phyloP scores from a whole-genome alignment of 2,329 filamentous ascomycete genomes.

The Endothia cerciana region DNA sequence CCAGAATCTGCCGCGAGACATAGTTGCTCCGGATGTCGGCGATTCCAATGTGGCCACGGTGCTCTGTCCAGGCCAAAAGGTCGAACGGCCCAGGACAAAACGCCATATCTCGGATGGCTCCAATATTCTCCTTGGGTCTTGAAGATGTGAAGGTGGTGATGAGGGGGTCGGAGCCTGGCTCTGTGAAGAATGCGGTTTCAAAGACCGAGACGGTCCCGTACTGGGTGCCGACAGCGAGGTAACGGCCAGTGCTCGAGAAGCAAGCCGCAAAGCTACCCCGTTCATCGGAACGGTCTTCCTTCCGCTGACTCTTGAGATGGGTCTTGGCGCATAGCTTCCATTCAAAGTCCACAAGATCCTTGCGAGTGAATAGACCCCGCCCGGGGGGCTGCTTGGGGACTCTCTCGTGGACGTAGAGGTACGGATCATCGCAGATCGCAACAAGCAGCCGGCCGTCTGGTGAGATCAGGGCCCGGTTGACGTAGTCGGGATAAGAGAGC shows the following conservation, averaged over 20 bases:
- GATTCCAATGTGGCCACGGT: constrained; percentile 75
- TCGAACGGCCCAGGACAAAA: constrained; percentile 92
- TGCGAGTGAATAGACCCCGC: constrained; percentile 31
- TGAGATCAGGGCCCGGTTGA: constrained; percentile 94
- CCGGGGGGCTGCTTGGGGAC: constrained; percentile 41
- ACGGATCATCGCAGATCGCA: constrained; percentile 85
- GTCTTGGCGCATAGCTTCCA: constrained; percentile 59
- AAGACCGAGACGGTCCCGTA: constrained; percentile 80
- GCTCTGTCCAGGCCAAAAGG: constrained; percentile 91
- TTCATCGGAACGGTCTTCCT: constrained; percentile 57
- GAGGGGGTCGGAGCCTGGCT: constrained; percentile 60
- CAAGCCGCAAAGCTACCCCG: constrained; percentile 77
- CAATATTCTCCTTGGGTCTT: constrained; percentile 68
- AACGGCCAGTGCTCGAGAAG: constrained; percentile 72
- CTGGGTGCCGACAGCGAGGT: constrained; percentile 78
- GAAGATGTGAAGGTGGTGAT: constrained; percentile 80
- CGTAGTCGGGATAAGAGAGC: constrained; percentile 77
- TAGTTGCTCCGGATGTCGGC: constrained; percentile 73
- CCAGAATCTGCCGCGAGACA: constrained; percentile 68
- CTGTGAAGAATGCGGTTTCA: constrained; percentile 55
- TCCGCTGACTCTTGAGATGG: constrained; percentile 61
- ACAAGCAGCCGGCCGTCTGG: constrained; percentile 81
- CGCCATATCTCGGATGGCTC: constrained; percentile 86
- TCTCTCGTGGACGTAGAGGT: constrained; percentile 79
- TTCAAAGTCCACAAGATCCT: constrained; percentile 41